Evolutionary conservation across 306 rosid genomes (phyloP).

Genomic region (Quercus gilva): DNA sequence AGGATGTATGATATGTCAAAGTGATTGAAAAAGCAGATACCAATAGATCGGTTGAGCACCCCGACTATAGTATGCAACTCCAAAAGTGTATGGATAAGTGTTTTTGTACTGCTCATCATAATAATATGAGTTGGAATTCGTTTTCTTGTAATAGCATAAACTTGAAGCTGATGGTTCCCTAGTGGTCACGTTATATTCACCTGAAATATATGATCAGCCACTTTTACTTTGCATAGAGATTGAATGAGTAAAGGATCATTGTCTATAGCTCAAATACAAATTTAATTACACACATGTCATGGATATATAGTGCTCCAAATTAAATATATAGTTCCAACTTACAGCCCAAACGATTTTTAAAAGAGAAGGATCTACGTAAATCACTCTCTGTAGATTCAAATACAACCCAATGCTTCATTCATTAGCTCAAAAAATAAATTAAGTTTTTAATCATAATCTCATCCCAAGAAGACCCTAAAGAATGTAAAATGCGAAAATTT

Average conservation of each 20-base stretch:
- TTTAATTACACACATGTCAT: background rate
- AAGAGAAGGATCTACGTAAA: too few species aligned
- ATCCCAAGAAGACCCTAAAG: too few species aligned
- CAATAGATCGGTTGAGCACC: conserved; percentile 94
- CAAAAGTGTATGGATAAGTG: conserved; percentile 81
- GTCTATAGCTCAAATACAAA: background rate
- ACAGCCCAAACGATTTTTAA: too few species aligned
- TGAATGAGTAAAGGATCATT: background rate
- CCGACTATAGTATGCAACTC: conserved; percentile 82
- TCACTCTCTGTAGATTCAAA: too few species aligned
- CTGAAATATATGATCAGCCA: conserved; percentile 34
- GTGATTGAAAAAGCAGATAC: conserved; percentile 32
- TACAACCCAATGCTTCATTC: too few species aligned
- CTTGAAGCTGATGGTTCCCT: conserved; percentile 96
- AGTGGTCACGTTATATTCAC: conserved; percentile 92
- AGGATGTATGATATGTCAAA: too few species aligned
- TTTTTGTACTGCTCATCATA: conserved; percentile 75
- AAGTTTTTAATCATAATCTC: too few species aligned
- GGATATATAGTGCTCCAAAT: too few species aligned
- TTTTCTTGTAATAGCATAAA: conserved; percentile 83
- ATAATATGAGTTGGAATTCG: conserved; percentile 87
- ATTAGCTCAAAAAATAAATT: too few species aligned
- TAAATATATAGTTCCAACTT: too few species aligned
- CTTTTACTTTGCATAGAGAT: background rate
- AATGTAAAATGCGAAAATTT: too few species aligned